phyloP scores from a whole-genome alignment of 345 rosid species.

The Kandelia obovata region DNA sequence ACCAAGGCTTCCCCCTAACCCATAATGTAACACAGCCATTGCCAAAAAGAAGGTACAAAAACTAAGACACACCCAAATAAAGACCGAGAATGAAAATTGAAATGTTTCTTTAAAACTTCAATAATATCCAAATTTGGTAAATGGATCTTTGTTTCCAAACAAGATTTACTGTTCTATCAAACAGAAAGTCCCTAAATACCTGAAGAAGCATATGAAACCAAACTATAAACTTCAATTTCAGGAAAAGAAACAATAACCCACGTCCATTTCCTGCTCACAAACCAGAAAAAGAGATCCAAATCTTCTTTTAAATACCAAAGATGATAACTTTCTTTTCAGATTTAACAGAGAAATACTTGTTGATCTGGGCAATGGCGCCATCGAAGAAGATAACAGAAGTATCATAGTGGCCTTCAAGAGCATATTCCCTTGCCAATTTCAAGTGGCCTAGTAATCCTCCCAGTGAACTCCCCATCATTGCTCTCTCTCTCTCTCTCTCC shows the following conservation, averaged over 20 bases:
- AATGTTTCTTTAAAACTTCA: not conserved
- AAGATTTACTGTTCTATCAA: not conserved
- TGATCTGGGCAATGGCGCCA: conserved; percentile 84
- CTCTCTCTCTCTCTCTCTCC: not conserved
- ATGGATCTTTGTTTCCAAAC: not conserved
- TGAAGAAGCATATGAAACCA: not conserved
- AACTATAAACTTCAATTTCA: not conserved
- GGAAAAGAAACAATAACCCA: too few species aligned
- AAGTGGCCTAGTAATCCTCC: conserved; percentile 95
- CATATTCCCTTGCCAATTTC: conserved; percentile 92
- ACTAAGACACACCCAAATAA: too few species aligned
- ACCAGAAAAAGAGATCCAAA: not conserved
- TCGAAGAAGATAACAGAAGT: conserved; percentile 94
- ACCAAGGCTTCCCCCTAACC: too few species aligned
- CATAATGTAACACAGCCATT: too few species aligned
- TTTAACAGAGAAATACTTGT: conserved; percentile 39
- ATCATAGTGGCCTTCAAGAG: conserved; percentile 90
- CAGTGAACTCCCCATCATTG: conserved; percentile 43
- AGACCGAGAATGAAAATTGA: not conserved
- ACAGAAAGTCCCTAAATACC: not conserved
- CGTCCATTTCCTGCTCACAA: not conserved
- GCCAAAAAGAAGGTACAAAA: too few species aligned
- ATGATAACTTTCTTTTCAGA: not conserved
- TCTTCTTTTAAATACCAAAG: not conserved
- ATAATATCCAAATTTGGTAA: not conserved